Percentiles rank a stretch among this genome's conserved stretches.
Conservation (phyloP, 108 stramenopile genomes). For the Fistulifera pelliculosa region DNA sequence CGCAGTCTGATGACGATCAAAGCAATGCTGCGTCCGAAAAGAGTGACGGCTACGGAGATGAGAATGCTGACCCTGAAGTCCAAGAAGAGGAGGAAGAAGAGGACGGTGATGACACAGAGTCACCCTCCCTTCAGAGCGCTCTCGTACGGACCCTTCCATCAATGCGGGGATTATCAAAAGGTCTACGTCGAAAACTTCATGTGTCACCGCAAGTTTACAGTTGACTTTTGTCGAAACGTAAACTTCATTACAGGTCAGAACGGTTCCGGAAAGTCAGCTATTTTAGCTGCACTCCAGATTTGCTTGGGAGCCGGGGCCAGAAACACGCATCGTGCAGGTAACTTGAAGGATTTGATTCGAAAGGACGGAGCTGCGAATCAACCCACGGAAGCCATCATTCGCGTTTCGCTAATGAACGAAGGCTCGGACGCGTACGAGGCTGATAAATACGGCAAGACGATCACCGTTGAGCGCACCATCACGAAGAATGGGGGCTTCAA, state of each 20-base stretch:
- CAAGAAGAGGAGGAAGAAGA: not conserved
- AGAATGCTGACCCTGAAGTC: conserved; percentile 1
- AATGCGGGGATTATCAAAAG: conserved; percentile 32
- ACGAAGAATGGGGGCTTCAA: conserved; percentile 62
- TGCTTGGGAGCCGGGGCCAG: conserved; percentile 90
- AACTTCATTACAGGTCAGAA: conserved; percentile 96
- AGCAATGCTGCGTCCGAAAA: not conserved
- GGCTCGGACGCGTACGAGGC: conserved; percentile 80
- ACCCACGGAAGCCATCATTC: conserved; percentile 50
- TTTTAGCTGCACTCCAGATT: conserved; percentile 93
- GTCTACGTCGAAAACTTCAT: conserved; percentile 94
- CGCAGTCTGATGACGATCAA: not conserved
- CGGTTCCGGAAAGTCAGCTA: conserved; percentile 90
- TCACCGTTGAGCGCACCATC: conserved; percentile 84
- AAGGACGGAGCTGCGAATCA: conserved; percentile 55
- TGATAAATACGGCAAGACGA: conserved; percentile 81
- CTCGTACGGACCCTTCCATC: conserved; percentile 4
- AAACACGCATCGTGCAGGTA: conserved; percentile 77
- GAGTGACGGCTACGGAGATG: conserved; percentile 1
- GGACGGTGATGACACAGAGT: not conserved
- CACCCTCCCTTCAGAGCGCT: not conserved
- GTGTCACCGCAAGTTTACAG: conserved; percentile 65
- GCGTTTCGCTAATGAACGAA: conserved; percentile 83
- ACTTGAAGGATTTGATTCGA: conserved; percentile 79
- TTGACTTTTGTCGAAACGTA: conserved; percentile 72